Evolutionary conservation across 2,329 filamentous ascomycete species (phyloP), one percentile per base, ranked within the genome.

Genomic region (Cladophialophora carrionii): DNA sequence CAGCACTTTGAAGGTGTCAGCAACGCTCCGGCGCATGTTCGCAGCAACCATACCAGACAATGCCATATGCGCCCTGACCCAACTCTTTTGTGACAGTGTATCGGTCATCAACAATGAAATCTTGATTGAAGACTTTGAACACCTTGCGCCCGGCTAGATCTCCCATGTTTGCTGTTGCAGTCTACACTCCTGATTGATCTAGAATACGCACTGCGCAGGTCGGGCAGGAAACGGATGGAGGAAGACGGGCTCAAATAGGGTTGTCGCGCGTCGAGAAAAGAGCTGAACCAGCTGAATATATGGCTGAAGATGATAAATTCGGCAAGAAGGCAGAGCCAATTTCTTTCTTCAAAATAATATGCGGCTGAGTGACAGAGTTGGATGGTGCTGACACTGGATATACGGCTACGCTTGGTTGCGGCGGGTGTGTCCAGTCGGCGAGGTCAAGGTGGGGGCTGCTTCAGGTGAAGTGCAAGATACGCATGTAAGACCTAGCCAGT

Each of bases 41-140:
- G 22, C 41, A 61, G 12, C 57, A 62, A 48, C 79, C 85, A 68
- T 85, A 96, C 92, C 95, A 99, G 76, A 99, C 95, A 75, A 99
- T 98, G 77, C 95, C 95, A 77, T 99, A 99, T 75, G 95, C 95
- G 76, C 95, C 95, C 80, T 99, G 95, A 53, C 95, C 95, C 62
- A 99, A 85, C 83, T 99, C 95, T 85, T 99, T 99, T 71, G 94
- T 98, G 71, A 99, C 95, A 71, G 91, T 96, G 82, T 99, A 99
- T 74, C 94, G 89, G 80, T 98, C 94, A 78, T 98, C 95, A 75
- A 98, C 95, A 73, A 97, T 88, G 77, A 99, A 99, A 83, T 99
- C 95, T 77, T 99, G 95, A 84, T 97, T 97, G 83, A 99, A 99
- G 78, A 99, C 93, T 88, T 96, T 96, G 86, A 96, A 97, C 79